phyloP scores from a whole-genome alignment of 129 eudicot species.

The Artemisia tridentata region DNA sequence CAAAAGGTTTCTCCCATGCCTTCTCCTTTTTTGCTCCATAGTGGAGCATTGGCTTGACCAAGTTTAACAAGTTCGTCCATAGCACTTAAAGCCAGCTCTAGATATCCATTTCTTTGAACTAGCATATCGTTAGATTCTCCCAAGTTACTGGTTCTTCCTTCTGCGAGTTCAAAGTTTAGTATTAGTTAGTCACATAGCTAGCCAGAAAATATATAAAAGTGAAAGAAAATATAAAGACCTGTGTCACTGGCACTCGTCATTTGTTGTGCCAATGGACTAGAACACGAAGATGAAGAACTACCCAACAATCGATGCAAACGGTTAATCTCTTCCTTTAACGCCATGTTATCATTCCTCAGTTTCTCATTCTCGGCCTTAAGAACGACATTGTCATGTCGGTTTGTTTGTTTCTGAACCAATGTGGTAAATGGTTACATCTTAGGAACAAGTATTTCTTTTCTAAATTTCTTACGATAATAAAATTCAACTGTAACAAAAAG shows the following conservation, averaged over 20 bases:
- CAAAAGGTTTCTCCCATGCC: conserved; percentile 47
- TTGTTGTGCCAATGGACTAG: not conserved
- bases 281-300: conserved; percentile 26
- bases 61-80: conserved; percentile 68
- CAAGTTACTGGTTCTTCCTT: no score
- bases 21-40: conserved; percentile 48
- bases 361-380: conserved; percentile 59
- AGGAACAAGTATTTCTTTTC: no score
- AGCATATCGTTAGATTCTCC: no score
- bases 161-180: no score
- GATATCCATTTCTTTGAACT: conserved; percentile 33
- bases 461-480: no score
- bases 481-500: no score
- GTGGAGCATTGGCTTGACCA: conserved; percentile 48
- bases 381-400: conserved; percentile 47
- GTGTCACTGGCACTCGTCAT: not conserved
- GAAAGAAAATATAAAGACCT: no score
- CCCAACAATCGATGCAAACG: conserved; percentile 41
- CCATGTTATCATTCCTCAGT: conserved; percentile 47
- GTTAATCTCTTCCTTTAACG: conserved; percentile 57
- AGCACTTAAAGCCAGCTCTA: conserved; percentile 53
- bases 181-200: no score
- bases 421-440: not conserved
- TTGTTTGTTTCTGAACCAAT: conserved; percentile 45
- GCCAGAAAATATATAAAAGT: no score